Percentiles rank a stretch among this genome's conserved stretches.
Evolutionary conservation across 75 land plant genomes (phyloP).

Genomic region (Chamaecyparis obtusa): DNA sequence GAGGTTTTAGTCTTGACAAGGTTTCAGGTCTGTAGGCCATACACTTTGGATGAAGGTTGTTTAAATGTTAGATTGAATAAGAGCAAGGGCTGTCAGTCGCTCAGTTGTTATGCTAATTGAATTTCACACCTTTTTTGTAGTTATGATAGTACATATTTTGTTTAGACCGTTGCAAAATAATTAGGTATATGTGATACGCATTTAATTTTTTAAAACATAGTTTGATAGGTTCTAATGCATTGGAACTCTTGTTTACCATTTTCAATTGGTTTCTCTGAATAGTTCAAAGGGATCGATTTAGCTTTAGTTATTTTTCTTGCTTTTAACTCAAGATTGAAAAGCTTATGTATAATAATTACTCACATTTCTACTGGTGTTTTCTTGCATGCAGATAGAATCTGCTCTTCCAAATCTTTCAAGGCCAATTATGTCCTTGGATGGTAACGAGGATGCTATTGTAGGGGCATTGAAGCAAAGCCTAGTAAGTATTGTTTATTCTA

Average conservation of each 20-base stretch:
- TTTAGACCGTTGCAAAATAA: not conserved
- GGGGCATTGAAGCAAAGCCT: conserved; percentile 91
- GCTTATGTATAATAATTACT: not conserved
- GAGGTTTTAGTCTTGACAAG: not conserved
- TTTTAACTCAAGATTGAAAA: not conserved
- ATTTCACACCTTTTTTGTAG: not conserved
- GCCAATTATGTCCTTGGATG: conserved; percentile 97
- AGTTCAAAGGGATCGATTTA: not conserved
- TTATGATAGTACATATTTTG: not conserved
- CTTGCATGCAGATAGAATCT: conserved; percentile 70
- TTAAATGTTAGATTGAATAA: not conserved
- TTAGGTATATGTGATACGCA: not conserved
- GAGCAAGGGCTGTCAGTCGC: not conserved
- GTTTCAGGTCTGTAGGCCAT: not conserved
- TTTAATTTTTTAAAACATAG: too few species aligned
- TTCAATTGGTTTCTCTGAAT: not conserved
- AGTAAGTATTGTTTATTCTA: conserved; percentile 35
- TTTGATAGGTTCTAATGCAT: not conserved
- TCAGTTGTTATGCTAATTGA: not conserved
- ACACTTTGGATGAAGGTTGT: not conserved
- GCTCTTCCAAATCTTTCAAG: conserved; percentile 91
- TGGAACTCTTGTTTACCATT: not conserved
- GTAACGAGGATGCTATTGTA: conserved; percentile 92
- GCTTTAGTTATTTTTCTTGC: not conserved
- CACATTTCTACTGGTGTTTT: not conserved